phyloP scores from a whole-genome alignment of 2,329 filamentous ascomycete genomes.

The Stemphylium beticola region DNA sequence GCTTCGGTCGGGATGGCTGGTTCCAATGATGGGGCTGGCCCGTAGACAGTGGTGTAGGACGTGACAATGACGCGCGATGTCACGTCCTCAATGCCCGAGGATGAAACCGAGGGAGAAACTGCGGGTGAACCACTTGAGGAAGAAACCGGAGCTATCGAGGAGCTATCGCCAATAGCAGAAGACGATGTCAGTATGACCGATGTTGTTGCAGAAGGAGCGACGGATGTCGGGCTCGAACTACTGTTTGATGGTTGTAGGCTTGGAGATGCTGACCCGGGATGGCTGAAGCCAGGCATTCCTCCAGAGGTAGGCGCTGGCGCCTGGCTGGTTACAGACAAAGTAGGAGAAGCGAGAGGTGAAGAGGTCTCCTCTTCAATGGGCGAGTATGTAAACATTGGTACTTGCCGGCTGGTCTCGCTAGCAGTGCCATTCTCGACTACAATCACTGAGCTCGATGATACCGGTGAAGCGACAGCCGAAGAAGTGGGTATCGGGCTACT shows the following conservation, averaged over 20 bases:
- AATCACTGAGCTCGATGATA: conserved; percentile 18
- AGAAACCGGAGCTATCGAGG: not conserved
- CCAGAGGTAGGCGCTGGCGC: conserved; percentile 18
- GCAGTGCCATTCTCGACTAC: conserved; percentile 21
- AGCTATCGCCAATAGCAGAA: conserved; percentile 3
- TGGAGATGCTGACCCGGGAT: conserved; percentile 17
- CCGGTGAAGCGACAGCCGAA: conserved; percentile 5
- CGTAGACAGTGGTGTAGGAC: conserved; percentile 37
- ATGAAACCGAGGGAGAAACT: not conserved
- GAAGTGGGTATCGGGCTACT: conserved; percentile 8
- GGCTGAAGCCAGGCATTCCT: conserved; percentile 29
- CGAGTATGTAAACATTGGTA: conserved; percentile 35
- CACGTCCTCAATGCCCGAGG: conserved; percentile 7
- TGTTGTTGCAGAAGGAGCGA: conserved; percentile 3
- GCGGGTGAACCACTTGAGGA: not conserved
- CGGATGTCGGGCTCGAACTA: not conserved
- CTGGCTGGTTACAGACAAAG: conserved; percentile 12
- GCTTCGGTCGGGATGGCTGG: conserved; percentile 12
- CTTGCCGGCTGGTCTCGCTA: conserved; percentile 20
- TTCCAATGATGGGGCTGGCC: conserved; percentile 13
- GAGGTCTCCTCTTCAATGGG: conserved; percentile 25
- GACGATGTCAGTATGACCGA: conserved; percentile 2
- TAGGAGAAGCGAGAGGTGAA: conserved; percentile 10
- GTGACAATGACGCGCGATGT: conserved; percentile 31
- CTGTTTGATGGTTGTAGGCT: conserved; percentile 2